Conservation (phyloP, 352 stramenopile species). For the Phytophthora colocasiae region DNA sequence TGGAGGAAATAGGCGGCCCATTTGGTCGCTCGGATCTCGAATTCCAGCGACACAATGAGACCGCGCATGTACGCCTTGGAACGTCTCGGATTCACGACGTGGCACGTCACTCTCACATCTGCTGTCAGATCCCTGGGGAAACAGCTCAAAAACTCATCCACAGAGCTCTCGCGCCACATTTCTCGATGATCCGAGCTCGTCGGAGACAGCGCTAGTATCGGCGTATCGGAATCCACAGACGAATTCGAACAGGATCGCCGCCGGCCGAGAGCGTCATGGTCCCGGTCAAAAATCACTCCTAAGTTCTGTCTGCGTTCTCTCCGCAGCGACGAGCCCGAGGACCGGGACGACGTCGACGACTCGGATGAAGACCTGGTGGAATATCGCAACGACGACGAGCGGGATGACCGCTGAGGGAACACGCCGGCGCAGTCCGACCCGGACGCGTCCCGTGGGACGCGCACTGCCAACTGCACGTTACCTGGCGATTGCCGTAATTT, state of each 20-base stretch:
- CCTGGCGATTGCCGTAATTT: conserved; percentile 46
- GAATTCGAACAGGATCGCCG: conserved; percentile 14
- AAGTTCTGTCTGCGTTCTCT: conserved; percentile 18
- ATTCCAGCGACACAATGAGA: conserved; percentile 61
- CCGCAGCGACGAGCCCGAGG: conserved; percentile 17
- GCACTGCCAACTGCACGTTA: conserved; percentile 53
- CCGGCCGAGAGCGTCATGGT: conserved; percentile 13
- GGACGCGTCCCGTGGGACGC: conserved; percentile 26
- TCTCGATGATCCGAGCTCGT: conserved; percentile 25
- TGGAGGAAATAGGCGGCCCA: conserved; percentile 82
- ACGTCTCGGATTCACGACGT: conserved; percentile 29
- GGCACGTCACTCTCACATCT: conserved; percentile 55
- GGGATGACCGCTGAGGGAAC: conserved; percentile 40
- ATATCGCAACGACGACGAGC: conserved; percentile 41
- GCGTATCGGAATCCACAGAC: conserved; percentile 10
- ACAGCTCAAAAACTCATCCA: conserved; percentile 43
- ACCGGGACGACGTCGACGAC: conserved; percentile 30
- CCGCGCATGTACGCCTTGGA: conserved; percentile 44
- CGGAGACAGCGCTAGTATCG: conserved; percentile 7
- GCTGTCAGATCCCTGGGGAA: conserved; percentile 51
- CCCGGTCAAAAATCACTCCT: neutral
- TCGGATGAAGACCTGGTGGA: conserved; percentile 33
- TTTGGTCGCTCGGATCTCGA: conserved; percentile 82
- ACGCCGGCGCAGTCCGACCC: conserved; percentile 28
- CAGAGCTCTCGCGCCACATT: conserved; percentile 39